These are phyloP conservation scores for Aspergillus incahuasiensis DNA, from an alignment of 495 filamentous ascomycete species.

Conservation along the genomic window DNA sequence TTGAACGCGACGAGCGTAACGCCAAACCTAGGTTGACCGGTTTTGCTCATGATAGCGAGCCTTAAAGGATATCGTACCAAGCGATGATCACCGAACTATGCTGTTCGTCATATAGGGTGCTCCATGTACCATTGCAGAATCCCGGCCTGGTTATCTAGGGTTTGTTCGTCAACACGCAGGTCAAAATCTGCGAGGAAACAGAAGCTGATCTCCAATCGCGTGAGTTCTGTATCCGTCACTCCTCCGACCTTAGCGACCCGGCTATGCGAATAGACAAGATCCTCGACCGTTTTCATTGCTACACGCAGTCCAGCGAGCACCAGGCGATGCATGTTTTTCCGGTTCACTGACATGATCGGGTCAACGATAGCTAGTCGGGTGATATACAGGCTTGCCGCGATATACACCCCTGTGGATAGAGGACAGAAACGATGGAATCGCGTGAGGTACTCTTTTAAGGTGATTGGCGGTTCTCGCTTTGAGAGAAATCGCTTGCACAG, in stretches of 20 bases:
- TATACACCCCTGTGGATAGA: conserved; percentile 91
- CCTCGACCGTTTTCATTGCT: conserved; percentile 89
- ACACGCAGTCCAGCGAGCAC: conserved; percentile 79
- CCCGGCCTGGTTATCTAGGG: conserved; percentile 46
- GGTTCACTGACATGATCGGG: conserved; percentile 66
- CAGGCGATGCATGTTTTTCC: conserved; percentile 80
- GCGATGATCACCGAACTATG: not conserved
- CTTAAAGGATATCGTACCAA: not conserved
- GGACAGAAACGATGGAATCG: conserved; percentile 89
- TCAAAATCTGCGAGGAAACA: conserved; percentile 83
- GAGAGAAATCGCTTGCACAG: conserved; percentile 90
- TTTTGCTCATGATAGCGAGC: not conserved
- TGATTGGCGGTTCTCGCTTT: conserved; percentile 74
- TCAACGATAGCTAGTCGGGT: conserved; percentile 73
- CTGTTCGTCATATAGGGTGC: not conserved
- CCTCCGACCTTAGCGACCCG: conserved; percentile 88
- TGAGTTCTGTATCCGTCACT: conserved; percentile 73
- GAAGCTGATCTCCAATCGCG: conserved; percentile 82
- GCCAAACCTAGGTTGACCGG: not conserved
- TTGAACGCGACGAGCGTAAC: not conserved
- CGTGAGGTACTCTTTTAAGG: conserved; percentile 76
- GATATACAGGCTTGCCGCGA: conserved; percentile 90
- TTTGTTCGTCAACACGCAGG: conserved; percentile 62
- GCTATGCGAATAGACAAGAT: conserved; percentile 77
- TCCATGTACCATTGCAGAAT: conserved; percentile 15